A percentile compares a stretch with the other conserved stretches of the same genome.
Evolutionary conservation across 1,284 basidiomycete species (phyloP).

Genomic region (Pascua guehoae): DNA sequence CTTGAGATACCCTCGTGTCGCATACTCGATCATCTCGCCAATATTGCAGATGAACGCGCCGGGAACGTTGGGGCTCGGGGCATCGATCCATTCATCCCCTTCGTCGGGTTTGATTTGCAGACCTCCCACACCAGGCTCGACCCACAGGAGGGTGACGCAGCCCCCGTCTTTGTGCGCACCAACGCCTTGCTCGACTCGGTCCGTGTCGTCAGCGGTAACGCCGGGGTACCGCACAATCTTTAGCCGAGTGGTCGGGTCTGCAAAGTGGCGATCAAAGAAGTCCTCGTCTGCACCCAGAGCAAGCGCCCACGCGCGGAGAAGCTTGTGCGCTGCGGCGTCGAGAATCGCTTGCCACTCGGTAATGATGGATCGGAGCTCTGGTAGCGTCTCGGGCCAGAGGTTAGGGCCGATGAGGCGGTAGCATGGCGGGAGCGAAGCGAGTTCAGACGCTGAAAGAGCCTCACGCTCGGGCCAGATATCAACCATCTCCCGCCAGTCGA

Average conservation of each 20-base stretch:
- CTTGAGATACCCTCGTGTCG: slow-evolving; percentile 17
- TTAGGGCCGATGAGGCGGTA: slow-evolving; percentile 17
- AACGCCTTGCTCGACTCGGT: slow-evolving; percentile 5
- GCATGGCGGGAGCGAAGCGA: slow-evolving; percentile 3
- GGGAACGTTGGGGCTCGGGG: slow-evolving; percentile 54
- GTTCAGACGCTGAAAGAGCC: not conserved
- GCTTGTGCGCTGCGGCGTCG: slow-evolving; percentile 11
- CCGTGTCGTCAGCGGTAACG: not conserved
- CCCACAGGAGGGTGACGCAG: slow-evolving; percentile 16
- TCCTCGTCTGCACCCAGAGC: slow-evolving; percentile 12
- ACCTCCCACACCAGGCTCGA: slow-evolving; percentile 8
- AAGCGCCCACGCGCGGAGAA: slow-evolving; percentile 15
- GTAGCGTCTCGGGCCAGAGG: slow-evolving; percentile 13
- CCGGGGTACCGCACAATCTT: slow-evolving; percentile 20
- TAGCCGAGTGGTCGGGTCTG: slow-evolving; percentile 11
- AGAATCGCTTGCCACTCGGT: slow-evolving; percentile 13
- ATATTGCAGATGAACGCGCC: slow-evolving; percentile 69
- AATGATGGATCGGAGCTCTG: slow-evolving; percentile 4
- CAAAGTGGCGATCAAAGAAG: slow-evolving; percentile 18
- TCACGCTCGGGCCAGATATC: slow-evolving; percentile 16
- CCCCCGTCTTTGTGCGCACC: slow-evolving; percentile 21
- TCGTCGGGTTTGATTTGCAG: slow-evolving; percentile 10
- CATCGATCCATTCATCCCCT: slow-evolving; percentile 67
- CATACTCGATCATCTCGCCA: slow-evolving; percentile 55
- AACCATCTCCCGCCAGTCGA: slow-evolving; percentile 17